These are phyloP conservation scores for Cenchrus americanus DNA, from an alignment of 176 grass and related monocot genomes.

Conservation along the genomic window DNA sequence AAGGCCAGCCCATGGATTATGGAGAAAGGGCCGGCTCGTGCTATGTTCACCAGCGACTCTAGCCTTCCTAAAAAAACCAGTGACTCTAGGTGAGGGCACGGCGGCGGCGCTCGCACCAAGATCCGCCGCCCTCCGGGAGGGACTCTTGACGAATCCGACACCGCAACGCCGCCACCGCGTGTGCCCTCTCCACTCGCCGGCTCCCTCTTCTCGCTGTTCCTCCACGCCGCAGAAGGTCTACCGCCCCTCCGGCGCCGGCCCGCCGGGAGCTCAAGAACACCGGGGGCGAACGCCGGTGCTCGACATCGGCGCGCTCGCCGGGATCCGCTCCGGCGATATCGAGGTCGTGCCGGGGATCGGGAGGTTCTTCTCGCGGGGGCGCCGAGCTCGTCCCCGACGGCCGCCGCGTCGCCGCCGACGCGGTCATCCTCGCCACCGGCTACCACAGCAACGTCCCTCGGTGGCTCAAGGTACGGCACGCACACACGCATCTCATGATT, in stretches of 20 bases:
- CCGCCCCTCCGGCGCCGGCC: conserved; percentile 49
- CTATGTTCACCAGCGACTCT: too few species aligned
- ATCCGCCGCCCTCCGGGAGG: too few species aligned
- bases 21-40: too few species aligned
- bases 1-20: too few species aligned
- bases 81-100: too few species aligned
- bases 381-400: conserved; percentile 76
- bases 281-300: conserved; percentile 72
- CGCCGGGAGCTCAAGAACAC: conserved; percentile 74
- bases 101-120: too few species aligned
- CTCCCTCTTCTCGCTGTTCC: too few species aligned
- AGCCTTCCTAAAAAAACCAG: too few species aligned
- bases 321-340: conserved; percentile 72
- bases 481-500: neutral
- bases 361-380: conserved; percentile 39
- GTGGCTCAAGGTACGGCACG: conserved; percentile 70
- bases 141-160: too few species aligned
- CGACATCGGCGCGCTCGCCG: conserved; percentile 65
- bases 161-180: too few species aligned
- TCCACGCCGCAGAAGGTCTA: too few species aligned
- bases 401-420: conserved; percentile 49
- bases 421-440: conserved; percentile 74
- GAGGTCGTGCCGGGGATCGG: conserved; percentile 69
- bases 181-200: too few species aligned
- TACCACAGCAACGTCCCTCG: conserved; percentile 80